A percentile compares a stretch with the other conserved stretches of the same genome.
phyloP scores from a whole-genome alignment of 83 land plant genomes.

The Thuja plicata region DNA sequence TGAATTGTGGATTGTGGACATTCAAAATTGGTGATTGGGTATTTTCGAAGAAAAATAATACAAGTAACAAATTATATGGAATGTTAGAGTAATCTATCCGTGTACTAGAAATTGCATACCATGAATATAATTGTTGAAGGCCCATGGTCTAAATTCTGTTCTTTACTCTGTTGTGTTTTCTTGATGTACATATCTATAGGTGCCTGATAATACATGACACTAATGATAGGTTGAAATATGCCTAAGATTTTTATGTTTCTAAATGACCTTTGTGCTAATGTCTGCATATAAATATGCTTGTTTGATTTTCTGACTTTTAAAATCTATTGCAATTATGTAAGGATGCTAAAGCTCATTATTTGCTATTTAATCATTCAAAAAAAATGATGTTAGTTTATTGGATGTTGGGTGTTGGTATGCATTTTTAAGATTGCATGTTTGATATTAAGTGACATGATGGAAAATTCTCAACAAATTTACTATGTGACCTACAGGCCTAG shows the following conservation, averaged over 20 bases:
- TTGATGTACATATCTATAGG: not conserved
- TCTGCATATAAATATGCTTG: not conserved
- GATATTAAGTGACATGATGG: not conserved
- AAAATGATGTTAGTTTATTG: not conserved
- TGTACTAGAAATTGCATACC: not conserved
- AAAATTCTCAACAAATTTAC: not conserved
- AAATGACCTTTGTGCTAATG: not conserved
- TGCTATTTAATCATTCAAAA: not conserved
- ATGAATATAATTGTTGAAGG: not conserved
- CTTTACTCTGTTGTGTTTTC: not conserved
- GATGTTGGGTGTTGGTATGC: not conserved
- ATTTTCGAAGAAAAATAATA: not conserved
- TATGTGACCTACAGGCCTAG: not conserved
- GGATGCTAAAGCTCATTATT: not conserved
- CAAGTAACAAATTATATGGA: not conserved
- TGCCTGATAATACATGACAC: not conserved
- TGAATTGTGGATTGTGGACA: not conserved
- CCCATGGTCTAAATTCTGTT: not conserved
- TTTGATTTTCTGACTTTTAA: not conserved
- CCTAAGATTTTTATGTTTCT: not conserved
- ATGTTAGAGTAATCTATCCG: not conserved
- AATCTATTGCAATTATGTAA: not conserved
- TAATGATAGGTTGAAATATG: not conserved
- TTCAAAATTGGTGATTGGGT: not conserved
- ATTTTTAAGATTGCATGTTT: not conserved